These are phyloP conservation scores for Erysimum cheiranthoides DNA, from an alignment of 345 rosid species.

Conservation along the genomic window DNA sequence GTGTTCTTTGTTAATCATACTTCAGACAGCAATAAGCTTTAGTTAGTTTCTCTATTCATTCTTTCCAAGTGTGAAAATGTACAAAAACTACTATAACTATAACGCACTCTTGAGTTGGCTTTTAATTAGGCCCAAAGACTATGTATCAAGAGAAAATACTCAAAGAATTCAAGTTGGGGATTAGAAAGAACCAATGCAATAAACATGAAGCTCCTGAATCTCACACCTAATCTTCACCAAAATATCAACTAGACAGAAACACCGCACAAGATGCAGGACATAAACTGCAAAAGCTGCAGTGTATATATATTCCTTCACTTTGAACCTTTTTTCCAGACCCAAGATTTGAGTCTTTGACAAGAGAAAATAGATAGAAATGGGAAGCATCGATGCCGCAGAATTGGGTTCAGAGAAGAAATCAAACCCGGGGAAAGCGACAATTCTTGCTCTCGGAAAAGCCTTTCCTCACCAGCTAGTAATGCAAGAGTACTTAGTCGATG, in stretches of 20 bases:
- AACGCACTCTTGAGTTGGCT: conserved; percentile 22
- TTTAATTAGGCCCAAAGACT: conserved; percentile 21
- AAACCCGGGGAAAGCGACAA: conserved; percentile 73
- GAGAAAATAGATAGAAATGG: conserved; percentile 53
- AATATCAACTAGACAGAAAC: conserved; percentile 38
- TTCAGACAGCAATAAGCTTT: conserved; percentile 7
- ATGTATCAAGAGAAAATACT: background rate
- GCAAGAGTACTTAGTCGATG: conserved; percentile 95
- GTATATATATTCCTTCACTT: conserved; percentile 34
- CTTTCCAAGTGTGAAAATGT: conserved; percentile 8
- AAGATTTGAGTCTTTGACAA: conserved; percentile 22
- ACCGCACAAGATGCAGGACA: conserved; percentile 29
- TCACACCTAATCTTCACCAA: conserved; percentile 61
- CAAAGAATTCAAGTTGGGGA: conserved; percentile 23
- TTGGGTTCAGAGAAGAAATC: conserved; percentile 48
- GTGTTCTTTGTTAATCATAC: conserved; percentile 17
- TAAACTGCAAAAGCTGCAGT: conserved; percentile 24
- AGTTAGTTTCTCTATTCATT: conserved; percentile 22
- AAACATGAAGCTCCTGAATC: conserved; percentile 45
- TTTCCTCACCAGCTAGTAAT: conserved; percentile 96
- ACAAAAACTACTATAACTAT: background rate
- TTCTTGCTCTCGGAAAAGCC: conserved; percentile 88
- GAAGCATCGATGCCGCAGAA: conserved; percentile 48
- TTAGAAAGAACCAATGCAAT: conserved; percentile 37
- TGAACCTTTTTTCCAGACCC: conserved; percentile 30